Percentiles rank a stretch among this genome's conserved stretches.
These are phyloP conservation scores for Scedosporium minutisporum DNA, from an alignment of 2,329 filamentous ascomycete genomes.

Conservation along the genomic window DNA sequence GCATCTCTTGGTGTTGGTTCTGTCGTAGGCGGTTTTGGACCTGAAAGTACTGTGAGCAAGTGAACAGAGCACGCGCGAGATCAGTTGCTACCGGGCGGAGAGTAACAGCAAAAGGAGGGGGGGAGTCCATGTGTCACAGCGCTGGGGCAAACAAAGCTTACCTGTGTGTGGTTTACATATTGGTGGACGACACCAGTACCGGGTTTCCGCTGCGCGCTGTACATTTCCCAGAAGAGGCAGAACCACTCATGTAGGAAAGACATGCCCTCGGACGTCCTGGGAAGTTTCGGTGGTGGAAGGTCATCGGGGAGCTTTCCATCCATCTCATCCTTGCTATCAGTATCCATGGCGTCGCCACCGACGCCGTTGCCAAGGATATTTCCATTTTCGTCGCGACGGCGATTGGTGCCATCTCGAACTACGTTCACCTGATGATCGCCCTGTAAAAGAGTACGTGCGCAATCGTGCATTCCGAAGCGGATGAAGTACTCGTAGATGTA, in stretches of 20 bases:
- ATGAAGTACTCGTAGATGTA: constrained; percentile 91
- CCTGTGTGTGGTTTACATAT: constrained; percentile 78
- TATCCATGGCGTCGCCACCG: constrained; percentile 68
- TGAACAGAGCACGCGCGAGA: background rate
- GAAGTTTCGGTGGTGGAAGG: constrained; percentile 64
- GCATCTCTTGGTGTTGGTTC: constrained; percentile 65
- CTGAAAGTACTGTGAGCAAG: constrained; percentile 23
- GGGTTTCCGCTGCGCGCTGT: constrained; percentile 68
- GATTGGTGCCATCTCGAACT: constrained; percentile 59
- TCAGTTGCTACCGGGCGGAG: background rate
- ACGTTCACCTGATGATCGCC: constrained; percentile 58
- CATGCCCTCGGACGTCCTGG: constrained; percentile 54
- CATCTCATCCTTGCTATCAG: constrained; percentile 70
- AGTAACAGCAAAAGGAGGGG: constrained; percentile 9
- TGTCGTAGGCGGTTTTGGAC: constrained; percentile 65
- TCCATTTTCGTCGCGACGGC: constrained; percentile 56
- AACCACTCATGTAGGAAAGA: constrained; percentile 98
- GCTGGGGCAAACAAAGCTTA: constrained; percentile 30
- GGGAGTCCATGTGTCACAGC: constrained; percentile 8
- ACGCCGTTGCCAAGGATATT: constrained; percentile 55
- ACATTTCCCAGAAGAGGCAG: constrained; percentile 94
- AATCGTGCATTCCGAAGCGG: constrained; percentile 73
- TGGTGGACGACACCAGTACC: constrained; percentile 55
- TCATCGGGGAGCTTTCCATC: constrained; percentile 69
- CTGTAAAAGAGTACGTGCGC: constrained; percentile 64